Conservation (phyloP, 208 protist species). For the Acanthamoeba castellanii region DNA sequence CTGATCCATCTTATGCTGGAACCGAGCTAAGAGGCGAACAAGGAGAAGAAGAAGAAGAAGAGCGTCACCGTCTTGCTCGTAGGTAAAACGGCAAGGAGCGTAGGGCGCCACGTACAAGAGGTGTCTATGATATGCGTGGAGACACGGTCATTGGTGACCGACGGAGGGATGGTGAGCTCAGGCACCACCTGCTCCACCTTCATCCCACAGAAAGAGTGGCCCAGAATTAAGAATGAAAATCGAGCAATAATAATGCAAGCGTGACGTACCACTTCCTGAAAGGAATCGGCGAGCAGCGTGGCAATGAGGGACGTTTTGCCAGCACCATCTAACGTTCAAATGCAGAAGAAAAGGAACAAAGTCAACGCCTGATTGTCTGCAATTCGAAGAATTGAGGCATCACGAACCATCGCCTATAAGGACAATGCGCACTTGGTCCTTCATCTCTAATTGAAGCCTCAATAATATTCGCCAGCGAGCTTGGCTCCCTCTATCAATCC, state of each 20-base stretch:
- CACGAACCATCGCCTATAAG: conserved; percentile 57
- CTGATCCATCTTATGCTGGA: conserved; percentile 48
- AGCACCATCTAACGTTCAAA: not conserved
- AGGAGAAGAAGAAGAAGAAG: not conserved
- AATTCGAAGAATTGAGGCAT: conserved; percentile 15
- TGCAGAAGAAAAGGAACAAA: not conserved
- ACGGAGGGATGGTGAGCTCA: conserved; percentile 67
- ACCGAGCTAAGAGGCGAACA: not conserved
- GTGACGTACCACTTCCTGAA: conserved; percentile 44
- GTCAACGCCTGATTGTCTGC: not conserved
- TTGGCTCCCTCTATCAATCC: not conserved
- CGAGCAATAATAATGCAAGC: not conserved
- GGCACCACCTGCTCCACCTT: conserved; percentile 57
- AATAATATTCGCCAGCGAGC: not conserved
- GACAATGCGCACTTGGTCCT: conserved; percentile 57
- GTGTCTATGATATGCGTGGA: conserved; percentile 73
- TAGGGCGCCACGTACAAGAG: conserved; percentile 5
- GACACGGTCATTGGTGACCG: conserved; percentile 47
- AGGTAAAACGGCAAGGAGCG: not conserved
- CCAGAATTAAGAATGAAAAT: not conserved
- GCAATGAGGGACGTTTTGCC: conserved; percentile 69
- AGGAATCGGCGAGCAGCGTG: conserved; percentile 54
- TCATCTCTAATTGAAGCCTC: conserved; percentile 16
- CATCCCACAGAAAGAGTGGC: not conserved
- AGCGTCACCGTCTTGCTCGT: too few species aligned